Base-by-base conservation (phyloP, 1,139 yeast genomes). In the Williopsis jadinii region DNA sequence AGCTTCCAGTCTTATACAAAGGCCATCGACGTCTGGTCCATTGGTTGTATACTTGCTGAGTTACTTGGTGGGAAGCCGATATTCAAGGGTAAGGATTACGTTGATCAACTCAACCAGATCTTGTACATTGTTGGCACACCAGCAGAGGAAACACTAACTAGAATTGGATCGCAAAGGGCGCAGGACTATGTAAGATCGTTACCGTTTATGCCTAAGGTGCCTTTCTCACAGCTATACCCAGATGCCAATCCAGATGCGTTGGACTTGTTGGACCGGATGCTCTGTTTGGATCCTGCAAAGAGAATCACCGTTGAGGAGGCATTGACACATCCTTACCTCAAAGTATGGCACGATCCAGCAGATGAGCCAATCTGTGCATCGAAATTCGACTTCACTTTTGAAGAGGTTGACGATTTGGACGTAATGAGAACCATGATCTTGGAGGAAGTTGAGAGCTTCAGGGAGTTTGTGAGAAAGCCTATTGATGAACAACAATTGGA, bases 1-100 rank as follows among this genome's bases (percentile, higher is more conserved):
- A 81, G 94, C 54, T 87, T 86, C 63, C 92, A 92, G 56, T 84
- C 88, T 47, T 92, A 92, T 64, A 84, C 97, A 6, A 88, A 87
- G 65, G 96, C 98, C 26, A 90, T 92, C 47, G 98, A 92, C 61
- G 74, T 92, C 41, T 92, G 98, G 98, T 86, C 96, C 0, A 95
- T 90, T 27, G 98, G 98, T 1, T 92, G 98, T 66, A 90, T 92
- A 46, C 68, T 92, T 45, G 98, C 97, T 0, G 98, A 92, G 59
- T 70, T 92, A 41, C 67, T 92, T 12, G 97, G 97, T 3, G 92
- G 97, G 0, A 82, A 81, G 56, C 97, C 98, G 2, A 70, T 92
- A 36, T 92, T 92, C 64, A 80, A 90, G 58, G 98, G 98, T 12
- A 84, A 84, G 56, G 97, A 92, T 64, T 92, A 92, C 54, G 97